Base-by-base conservation (phyloP, 805 yeast species). In the Metschnikowia sp. region DNA sequence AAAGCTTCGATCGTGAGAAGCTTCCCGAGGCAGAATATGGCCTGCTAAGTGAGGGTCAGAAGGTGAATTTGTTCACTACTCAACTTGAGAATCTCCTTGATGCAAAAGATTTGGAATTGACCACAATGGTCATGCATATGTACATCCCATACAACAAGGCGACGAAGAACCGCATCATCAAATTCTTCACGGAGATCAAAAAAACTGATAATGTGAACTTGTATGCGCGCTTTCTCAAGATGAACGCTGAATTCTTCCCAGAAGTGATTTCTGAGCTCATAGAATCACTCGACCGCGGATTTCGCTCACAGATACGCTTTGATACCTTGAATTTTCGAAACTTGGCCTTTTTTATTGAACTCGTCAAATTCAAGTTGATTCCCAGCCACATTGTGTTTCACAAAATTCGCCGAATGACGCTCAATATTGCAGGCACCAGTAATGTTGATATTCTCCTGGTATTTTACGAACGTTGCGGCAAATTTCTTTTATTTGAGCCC, bases 381-480 rank as follows among this genome's bases (percentile, higher is more conserved):
- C 92, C 96, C 0, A 68, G 74, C n/a, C 83, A 82, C 62, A 74
- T 84, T 48, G 71, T 84, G 10, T 85, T 88, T 60, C 91, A 89
- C 63, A 86, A 84, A 59, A 75, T 90, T 40, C 74, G 88, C 56
- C 66, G 75, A 1, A 66, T 88, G 53, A 77, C 86, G 2, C 57
- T 80, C 45, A 76, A 77, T 44, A 58, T 76, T 15, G 70, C 76
- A 6, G 70, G 75, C 0, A 74, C 81, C 8, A 76, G 77, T 50
- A 87, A 85, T 60, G 76, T 87, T 48, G 96, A 86, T 55, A 77
- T 84, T 8, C 65, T 90, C 47, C 73, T 81, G 9, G 75, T 83
- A n/a, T 67, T 88, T 37, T 84, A 88, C 57, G 96, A 90, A 56
- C 72, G 79, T 33, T 76, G 88, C 55, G 96, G 96, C 0, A 72